Conservation (phyloP, 768 basidiomycete genomes). For the Termitomyces sp. region DNA sequence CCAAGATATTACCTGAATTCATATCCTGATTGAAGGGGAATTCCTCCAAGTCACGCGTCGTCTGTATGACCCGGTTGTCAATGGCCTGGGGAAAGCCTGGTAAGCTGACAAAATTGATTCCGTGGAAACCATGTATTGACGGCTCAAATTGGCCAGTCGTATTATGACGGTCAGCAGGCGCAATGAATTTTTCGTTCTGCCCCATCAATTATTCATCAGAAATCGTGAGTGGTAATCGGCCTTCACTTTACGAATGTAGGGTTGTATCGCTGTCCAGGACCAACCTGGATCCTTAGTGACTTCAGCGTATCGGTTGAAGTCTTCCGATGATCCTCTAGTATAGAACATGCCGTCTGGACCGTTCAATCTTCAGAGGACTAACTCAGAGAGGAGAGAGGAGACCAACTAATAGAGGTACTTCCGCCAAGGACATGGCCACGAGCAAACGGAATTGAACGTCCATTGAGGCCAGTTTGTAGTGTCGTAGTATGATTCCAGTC, state of each 20-base stretch:
- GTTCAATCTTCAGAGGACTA: neutral
- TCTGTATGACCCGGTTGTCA: constrained; percentile 21
- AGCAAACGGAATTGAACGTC: constrained; percentile 17
- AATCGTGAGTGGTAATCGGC: neutral
- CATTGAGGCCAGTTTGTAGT: constrained; percentile 19
- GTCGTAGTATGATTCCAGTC: constrained; percentile 27
- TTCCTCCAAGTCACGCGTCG: constrained; percentile 21
- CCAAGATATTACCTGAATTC: constrained; percentile 20
- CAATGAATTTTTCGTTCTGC: constrained; percentile 26
- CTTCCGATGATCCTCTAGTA: constrained; percentile 25
- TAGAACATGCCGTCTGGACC: constrained; percentile 23
- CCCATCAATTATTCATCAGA: neutral
- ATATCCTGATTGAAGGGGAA: constrained; percentile 20
- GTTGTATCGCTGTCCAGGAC: constrained; percentile 24
- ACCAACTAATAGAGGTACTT: constrained; percentile 22
- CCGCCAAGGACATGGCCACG: constrained; percentile 26
- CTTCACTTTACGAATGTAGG: constrained; percentile 21
- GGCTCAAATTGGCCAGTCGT: constrained; percentile 26
- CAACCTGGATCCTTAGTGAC: constrained; percentile 25
- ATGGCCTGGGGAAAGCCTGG: constrained; percentile 23
- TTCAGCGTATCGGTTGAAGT: constrained; percentile 23
- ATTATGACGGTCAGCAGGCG: constrained; percentile 28
- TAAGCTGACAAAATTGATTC: constrained; percentile 23
- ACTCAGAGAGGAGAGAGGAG: neutral
- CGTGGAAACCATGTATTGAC: constrained; percentile 22